Base-by-base conservation (phyloP, 208 protist species). In the Trypanosoma mega region DNA sequence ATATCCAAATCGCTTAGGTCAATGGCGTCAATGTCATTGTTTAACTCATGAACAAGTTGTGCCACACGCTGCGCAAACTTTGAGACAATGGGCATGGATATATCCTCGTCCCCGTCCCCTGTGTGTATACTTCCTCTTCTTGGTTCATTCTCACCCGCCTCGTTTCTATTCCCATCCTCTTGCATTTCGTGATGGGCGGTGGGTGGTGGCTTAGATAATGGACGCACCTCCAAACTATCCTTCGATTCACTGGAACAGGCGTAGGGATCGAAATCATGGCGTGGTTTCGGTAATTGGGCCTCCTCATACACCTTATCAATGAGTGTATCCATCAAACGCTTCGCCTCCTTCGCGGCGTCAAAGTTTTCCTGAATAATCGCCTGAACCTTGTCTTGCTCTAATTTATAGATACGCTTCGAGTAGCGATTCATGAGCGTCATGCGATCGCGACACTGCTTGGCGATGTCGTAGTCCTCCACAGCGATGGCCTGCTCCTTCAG, bases 341-440 rank as follows among this genome's bases (percentile, higher is more conserved):
- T 90, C 5, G 76, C 57, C 41, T 78, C 37, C 58, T 94, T 79
- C 12, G 92, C 92, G 8, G 68, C 60, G 12, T 87, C 89, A 79
- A 94, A 97, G 56, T 95, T 74, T 48, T 97, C 88, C 29, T 92
- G 78, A 49, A 93, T 85, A 46, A 97, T 93, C n/a, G 88, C 84
- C 41, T 91, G 77, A 30, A 94, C 84, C 74, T 97, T 97, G 16
- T 88, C 74, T 37, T 91, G 82, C 67, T 93, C 85, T 2, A 94
- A 59, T 36, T 91, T 70, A 58, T 93, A 92, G n/a, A 97, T 81
- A 18, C 74, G 53, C 64, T 71, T 75, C 1, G 86, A 80, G 14
- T 52, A 41, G 3, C 52, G 37, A 46, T 93, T 92, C 62, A 96
- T 72, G 12, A 72, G 31, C 9, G 81, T 75, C 24, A 97, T 72